These are phyloP conservation scores for Argentina anserina DNA, from an alignment of 306 rosid genomes.

Conservation along the genomic window DNA sequence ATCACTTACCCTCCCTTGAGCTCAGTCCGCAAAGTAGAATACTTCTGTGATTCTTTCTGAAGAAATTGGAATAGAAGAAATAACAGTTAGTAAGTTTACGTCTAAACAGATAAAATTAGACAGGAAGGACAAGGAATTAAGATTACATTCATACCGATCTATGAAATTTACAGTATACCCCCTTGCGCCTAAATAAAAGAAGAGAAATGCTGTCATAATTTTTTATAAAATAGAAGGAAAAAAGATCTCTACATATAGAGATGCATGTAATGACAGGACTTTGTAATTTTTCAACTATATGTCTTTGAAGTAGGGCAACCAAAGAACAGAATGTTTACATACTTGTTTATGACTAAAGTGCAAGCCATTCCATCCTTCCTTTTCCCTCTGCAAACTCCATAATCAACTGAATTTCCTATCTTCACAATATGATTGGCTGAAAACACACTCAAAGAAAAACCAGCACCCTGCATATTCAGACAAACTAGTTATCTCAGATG, in stretches of 20 bases:
- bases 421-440: constrained; percentile 61
- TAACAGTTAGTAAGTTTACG: constrained; percentile 5
- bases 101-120: neutral
- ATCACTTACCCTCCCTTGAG: constrained; percentile 85
- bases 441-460: constrained; percentile 74
- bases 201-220: constrained; percentile 19
- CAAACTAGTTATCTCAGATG: neutral
- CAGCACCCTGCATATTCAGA: constrained; percentile 58
- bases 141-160: constrained; percentile 55
- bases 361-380: constrained; percentile 79
- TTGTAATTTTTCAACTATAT: neutral
- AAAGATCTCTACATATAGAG: neutral
- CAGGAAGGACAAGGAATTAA: constrained; percentile 19
- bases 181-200: constrained; percentile 55
- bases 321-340: constrained; percentile 15
- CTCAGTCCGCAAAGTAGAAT: constrained; percentile 66
- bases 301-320: neutral
- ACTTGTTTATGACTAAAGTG: constrained; percentile 69
- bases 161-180: constrained; percentile 78
- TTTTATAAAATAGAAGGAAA: constrained; percentile 19
- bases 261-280: neutral
- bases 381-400: constrained; percentile 81
- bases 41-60: constrained; percentile 72
- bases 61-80: constrained; percentile 17
- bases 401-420: constrained; percentile 84